Evolutionary conservation across 805 yeast genomes (phyloP).

Genomic region (Nakazawaea holstii): DNA sequence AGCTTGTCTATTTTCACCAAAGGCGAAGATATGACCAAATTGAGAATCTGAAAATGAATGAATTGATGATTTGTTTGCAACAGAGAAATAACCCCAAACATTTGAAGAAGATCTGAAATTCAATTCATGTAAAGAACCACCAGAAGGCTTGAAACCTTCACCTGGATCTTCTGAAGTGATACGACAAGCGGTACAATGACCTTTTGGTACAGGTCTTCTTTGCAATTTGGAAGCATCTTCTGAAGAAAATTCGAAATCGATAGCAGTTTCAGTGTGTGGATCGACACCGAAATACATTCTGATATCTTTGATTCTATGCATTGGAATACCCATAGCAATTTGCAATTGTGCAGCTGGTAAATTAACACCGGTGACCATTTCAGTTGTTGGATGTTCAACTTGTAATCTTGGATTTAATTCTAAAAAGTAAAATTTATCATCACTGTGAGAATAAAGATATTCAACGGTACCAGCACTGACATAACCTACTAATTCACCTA

Average conservation of each 20-base stretch:
- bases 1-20: conserved; percentile 97
- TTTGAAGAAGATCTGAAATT: conserved; percentile 96
- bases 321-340: conserved; percentile 99
- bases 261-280: conserved; percentile 85
- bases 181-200: conserved; percentile 98
- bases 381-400: conserved; percentile 99
- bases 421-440: conserved; percentile 91
- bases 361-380: conserved; percentile 98
- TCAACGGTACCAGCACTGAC: conserved; percentile 99
- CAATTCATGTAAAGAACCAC: conserved; percentile 93
- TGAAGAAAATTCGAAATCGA: conserved; percentile 83
- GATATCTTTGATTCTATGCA: conserved; percentile 91
- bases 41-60: conserved; percentile 98
- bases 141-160: conserved; percentile 98
- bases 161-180: conserved; percentile 99
- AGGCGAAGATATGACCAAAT: conserved; percentile 98
- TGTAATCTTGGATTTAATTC: conserved; percentile 98
- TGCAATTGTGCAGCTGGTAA: conserved; percentile 98
- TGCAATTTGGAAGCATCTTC: conserved; percentile 72
- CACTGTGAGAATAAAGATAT: conserved; percentile 89
- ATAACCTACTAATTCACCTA: conserved; percentile 95
- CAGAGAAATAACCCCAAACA: conserved; percentile 99
- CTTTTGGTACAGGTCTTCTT: conserved; percentile 92
- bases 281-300: conserved; percentile 92
- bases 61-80: conserved; percentile 92